Base-by-base conservation (phyloP, 164 flowering plant species). In the Nelumbo lutea region DNA sequence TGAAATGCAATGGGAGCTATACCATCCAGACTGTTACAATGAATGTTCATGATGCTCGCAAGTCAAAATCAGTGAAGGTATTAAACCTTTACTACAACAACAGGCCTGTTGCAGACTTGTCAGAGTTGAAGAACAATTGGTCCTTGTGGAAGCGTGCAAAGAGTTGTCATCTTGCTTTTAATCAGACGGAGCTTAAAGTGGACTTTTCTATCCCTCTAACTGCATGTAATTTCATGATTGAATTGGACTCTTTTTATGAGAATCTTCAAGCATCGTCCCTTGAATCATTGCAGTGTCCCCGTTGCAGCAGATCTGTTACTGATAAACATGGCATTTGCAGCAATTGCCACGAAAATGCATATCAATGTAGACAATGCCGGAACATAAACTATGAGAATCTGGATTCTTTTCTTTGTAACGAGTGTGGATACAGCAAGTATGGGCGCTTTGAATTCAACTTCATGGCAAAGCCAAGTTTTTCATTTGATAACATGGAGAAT, bases 1-100 rank as follows among this genome's bases (percentile, higher is more conserved):
- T 93, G 79, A 96, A 96, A 77, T 96, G 99, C 77, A 91, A 96
- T 65, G 99, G 99, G 69, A 93, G 98, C 80, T 96, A 91, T 74
- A 96, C 96, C 43, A 91, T 93, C 72, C 99, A 96, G 77, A 80
- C 90, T 68, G 98, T 96, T 81, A 90, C 88, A 62, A 96, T 96
- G 99, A 96, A 89, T 83, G 99, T 96, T 75, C 99, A 96, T 80
- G 99, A 96, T 87, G 93, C 96, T 57, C 93, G 99, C 6, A 96
- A 90, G 77, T 89, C 99, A 42, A 96, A 93, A 76, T 91, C 99
- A 41, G 98, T 96, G 63, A 96, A 91, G 78, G 95, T 93, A 9
- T 79, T 96, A 83, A 96, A 96, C 75, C 80, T 96, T 52, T 96
- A 96, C 74, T 96, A 96, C 78, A 96, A 93, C 78, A 96, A 96